These are phyloP conservation scores for Nannochloropsis salina DNA, from an alignment of 108 stramenopile species.

Conservation along the genomic window DNA sequence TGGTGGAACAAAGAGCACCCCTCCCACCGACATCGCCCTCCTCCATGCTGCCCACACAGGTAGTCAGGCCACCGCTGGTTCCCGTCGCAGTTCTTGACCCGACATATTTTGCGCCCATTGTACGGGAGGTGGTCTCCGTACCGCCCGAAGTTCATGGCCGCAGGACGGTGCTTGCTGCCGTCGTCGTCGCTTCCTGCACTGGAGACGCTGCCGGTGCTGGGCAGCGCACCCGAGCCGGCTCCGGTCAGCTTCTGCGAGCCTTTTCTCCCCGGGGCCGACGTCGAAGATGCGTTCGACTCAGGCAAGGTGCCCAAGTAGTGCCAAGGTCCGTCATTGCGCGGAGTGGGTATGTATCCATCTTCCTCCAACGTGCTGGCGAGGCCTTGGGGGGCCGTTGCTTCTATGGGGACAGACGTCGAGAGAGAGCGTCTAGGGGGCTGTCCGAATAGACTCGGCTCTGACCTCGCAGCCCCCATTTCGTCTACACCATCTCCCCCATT, in stretches of 20 bases:
- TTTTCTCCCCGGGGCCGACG: background rate
- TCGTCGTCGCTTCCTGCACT: background rate
- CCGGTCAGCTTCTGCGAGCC: background rate
- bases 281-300: background rate
- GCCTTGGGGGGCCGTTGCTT: background rate
- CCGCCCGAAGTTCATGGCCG: background rate
- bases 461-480: no score
- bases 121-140: background rate
- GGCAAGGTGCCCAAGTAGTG: constrained; percentile 7
- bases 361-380: background rate
- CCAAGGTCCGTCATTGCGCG: background rate
- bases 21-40: constrained; percentile 13
- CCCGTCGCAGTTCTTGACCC: background rate
- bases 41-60: constrained; percentile 2
- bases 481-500: background rate
- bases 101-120: constrained; percentile 16
- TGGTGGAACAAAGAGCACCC: constrained; percentile 7
- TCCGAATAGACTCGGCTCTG: no score
- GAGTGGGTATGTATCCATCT: background rate
- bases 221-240: background rate
- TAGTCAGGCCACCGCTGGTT: constrained; percentile 12
- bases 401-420: background rate
- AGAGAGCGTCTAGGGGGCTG: background rate
- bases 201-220: background rate
- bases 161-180: background rate